Evolutionary conservation across 2,329 filamentous ascomycete species (phyloP).

Genomic region (Neonectria ditissima): DNA sequence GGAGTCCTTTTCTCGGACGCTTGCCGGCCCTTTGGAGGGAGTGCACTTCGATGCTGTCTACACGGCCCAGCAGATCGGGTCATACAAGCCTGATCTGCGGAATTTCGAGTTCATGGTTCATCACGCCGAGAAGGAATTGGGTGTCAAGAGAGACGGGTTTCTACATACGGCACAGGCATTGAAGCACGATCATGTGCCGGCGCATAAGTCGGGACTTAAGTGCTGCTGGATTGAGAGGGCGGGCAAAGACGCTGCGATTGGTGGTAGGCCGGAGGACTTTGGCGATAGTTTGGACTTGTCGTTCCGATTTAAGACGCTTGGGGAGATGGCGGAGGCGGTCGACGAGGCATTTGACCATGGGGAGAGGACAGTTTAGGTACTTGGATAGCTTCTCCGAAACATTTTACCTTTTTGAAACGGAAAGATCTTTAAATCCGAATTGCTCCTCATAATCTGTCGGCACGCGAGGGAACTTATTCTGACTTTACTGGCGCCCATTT

Average conservation of each 20-base stretch:
- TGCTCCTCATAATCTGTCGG: too few relatives aligned
- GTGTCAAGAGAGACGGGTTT: constrained; percentile 64
- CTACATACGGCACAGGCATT: constrained; percentile 78
- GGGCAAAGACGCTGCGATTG: constrained; percentile 43
- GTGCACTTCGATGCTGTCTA: constrained; percentile 69
- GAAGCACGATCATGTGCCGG: constrained; percentile 75
- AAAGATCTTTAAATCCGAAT: too few relatives aligned
- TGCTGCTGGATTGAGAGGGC: constrained; percentile 69
- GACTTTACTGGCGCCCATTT: too few relatives aligned
- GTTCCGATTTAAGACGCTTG: constrained; percentile 63
- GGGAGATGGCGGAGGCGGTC: constrained; percentile 65
- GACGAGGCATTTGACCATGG: constrained; percentile 3
- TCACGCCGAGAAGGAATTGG: constrained; percentile 63
- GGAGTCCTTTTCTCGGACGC: constrained; percentile 57
- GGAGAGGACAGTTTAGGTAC: background rate
- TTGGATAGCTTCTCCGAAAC: too few relatives aligned
- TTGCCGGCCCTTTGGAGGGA: constrained; percentile 58
- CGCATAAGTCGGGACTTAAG: constrained; percentile 66
- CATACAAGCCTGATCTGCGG: constrained; percentile 73
- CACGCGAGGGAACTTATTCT: too few relatives aligned
- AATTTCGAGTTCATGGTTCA: constrained; percentile 75
- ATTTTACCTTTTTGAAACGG: too few relatives aligned
- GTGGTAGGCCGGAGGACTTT: constrained; percentile 57
- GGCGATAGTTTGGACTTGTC: constrained; percentile 60
- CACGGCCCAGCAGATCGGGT: constrained; percentile 76